These are phyloP conservation scores for Amylocarpus encephaloides DNA, from an alignment of 2,329 filamentous ascomycete genomes.

Conservation along the genomic window DNA sequence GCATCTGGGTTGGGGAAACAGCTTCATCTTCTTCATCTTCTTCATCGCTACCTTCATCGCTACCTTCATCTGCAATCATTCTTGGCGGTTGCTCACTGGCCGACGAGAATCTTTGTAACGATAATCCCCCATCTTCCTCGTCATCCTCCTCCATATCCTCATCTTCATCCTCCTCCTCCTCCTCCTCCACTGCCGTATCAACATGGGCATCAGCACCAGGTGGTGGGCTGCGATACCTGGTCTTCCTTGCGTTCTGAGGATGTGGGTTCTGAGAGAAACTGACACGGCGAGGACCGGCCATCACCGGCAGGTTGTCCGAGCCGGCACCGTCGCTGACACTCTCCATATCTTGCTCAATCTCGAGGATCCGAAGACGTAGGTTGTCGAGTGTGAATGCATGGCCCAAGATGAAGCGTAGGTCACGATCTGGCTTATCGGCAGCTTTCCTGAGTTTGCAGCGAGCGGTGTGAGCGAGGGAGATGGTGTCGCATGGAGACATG, in stretches of 20 bases:
- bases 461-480: slow-evolving; percentile 17
- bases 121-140: slow-evolving; percentile 15
- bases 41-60: slow-evolving; percentile 8
- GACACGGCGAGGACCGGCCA: slow-evolving; percentile 1
- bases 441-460: slow-evolving; percentile 21
- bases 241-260: not conserved
- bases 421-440: slow-evolving; percentile 20
- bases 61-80: slow-evolving; percentile 15
- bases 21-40: slow-evolving; percentile 5
- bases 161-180: slow-evolving; percentile 8
- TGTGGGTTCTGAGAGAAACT: slow-evolving; percentile 2
- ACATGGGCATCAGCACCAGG: slow-evolving; percentile 2
- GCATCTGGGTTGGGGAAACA: slow-evolving; percentile 1
- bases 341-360: slow-evolving; percentile 17
- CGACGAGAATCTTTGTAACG: slow-evolving; percentile 15
- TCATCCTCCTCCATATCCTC: slow-evolving; percentile 14
- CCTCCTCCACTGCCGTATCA: not conserved
- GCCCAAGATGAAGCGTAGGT: slow-evolving; percentile 22
- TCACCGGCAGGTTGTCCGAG: not conserved
- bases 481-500: slow-evolving; percentile 9
- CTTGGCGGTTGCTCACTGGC: slow-evolving; percentile 16
- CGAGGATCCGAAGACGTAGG: slow-evolving; percentile 17
- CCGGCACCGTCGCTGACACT: not conserved
- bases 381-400: slow-evolving; percentile 25
- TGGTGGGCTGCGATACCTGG: slow-evolving; percentile 11